Evolutionary conservation across 768 basidiomycete genomes (phyloP).

Genomic region (Kwoniella dendrophila): DNA sequence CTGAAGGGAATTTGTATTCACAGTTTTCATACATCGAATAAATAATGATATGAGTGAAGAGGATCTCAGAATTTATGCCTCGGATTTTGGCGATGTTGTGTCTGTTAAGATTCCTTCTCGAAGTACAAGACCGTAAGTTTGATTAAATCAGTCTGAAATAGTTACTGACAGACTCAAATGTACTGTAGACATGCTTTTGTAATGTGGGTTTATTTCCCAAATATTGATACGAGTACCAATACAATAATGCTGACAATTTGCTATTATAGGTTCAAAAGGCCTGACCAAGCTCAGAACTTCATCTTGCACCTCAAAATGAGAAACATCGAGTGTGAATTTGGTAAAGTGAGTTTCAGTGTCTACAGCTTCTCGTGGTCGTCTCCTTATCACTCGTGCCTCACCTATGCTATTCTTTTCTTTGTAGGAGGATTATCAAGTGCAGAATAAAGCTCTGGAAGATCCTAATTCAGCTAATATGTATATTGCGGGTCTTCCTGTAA

Average conservation of each 20-base stretch:
- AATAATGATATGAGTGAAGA: conserved; percentile 17
- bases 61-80: conserved; percentile 20
- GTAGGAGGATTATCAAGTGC: conserved; percentile 46
- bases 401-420: background rate
- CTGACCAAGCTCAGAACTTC: conserved; percentile 34
- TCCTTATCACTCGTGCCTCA: background rate
- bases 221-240: background rate
- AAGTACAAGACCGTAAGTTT: conserved; percentile 8
- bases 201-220: conserved; percentile 21
- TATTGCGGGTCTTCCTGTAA: conserved; percentile 36
- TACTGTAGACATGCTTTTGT: conserved; percentile 36
- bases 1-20: background rate
- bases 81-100: conserved; percentile 32
- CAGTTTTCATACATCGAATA: conserved; percentile 39
- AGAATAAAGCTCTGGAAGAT: conserved; percentile 41
- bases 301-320: conserved; percentile 23
- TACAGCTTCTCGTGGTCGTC: background rate
- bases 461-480: conserved; percentile 41
- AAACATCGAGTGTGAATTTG: conserved; percentile 36
- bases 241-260: background rate
- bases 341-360: conserved; percentile 28
- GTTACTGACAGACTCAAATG: background rate
- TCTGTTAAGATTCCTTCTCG: conserved; percentile 22
- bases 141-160: background rate
- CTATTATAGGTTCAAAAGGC: conserved; percentile 26